Conservation (phyloP, 2,329 filamentous ascomycete species). For the Apiospora pterosperma region DNA sequence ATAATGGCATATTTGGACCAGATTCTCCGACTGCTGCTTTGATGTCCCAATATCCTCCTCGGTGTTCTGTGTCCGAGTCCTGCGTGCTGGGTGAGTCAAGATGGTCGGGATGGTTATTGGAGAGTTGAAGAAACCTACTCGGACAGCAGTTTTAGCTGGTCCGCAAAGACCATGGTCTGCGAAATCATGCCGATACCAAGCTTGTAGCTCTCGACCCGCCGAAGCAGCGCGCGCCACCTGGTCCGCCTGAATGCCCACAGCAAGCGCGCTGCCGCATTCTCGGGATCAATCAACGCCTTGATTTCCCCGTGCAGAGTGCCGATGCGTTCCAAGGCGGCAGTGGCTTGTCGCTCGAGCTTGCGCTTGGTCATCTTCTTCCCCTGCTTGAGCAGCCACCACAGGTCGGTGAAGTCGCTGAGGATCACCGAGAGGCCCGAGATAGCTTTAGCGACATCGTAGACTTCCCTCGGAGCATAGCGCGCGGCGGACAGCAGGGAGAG, state of each 20-base stretch:
- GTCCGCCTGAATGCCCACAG: neutral
- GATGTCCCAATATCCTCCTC: neutral
- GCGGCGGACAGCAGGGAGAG: neutral
- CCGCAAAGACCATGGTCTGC: neutral
- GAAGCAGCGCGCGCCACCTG: neutral
- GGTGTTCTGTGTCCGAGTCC: fast-evolving
- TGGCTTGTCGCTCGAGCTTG: neutral
- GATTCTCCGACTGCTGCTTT: neutral
- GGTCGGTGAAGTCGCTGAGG: neutral
- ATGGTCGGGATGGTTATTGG: neutral
- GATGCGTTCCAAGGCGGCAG: neutral
- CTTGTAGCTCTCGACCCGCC: neutral
- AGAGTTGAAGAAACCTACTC: neutral
- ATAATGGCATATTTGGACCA: neutral
- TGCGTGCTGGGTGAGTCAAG: neutral
- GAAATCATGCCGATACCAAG: neutral
- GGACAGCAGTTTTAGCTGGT: neutral
- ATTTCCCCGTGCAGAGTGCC: neutral
- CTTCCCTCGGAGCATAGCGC: neutral
- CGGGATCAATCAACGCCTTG: neutral
- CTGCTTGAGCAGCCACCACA: neutral
- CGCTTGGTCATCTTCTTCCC: neutral
- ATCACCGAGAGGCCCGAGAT: neutral
- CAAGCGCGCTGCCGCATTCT: neutral
- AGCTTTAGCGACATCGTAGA: neutral